Conservation (phyloP, 768 basidiomycete species). For the Ramaria rubella region DNA sequence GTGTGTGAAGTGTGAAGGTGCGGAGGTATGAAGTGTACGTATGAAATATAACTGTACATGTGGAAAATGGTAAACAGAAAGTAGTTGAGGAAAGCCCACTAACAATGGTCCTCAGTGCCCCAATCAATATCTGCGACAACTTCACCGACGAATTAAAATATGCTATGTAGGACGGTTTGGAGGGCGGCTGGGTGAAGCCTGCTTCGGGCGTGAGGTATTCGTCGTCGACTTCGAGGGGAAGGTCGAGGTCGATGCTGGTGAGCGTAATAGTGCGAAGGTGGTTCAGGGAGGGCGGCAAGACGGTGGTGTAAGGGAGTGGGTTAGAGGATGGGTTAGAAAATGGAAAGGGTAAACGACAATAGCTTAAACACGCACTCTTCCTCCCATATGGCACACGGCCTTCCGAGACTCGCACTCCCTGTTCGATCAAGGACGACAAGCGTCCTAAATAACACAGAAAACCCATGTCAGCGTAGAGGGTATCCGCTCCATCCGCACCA, state of each 20-base stretch:
- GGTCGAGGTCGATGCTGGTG: slow-evolving; percentile 36
- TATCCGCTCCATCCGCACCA: no score
- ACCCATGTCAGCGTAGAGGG: background rate
- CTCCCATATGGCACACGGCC: slow-evolving; percentile 33
- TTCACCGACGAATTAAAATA: slow-evolving; percentile 61
- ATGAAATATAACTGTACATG: no score
- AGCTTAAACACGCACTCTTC: slow-evolving; percentile 24
- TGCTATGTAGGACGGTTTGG: slow-evolving; percentile 48
- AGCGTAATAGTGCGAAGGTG: background rate
- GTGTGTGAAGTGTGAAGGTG: background rate
- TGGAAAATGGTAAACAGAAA: background rate
- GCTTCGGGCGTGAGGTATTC: slow-evolving; percentile 30
- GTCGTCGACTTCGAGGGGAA: slow-evolving; percentile 37
- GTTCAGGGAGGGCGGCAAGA: background rate
- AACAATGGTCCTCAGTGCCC: slow-evolving; percentile 63
- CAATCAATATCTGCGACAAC: slow-evolving; percentile 63
- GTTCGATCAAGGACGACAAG: slow-evolving; percentile 26
- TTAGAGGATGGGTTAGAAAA: background rate
- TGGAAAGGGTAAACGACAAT: background rate
- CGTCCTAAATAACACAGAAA: background rate
- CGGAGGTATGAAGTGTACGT: no score
- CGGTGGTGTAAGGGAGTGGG: background rate
- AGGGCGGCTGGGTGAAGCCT: slow-evolving; percentile 43
- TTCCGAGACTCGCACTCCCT: slow-evolving; percentile 30
- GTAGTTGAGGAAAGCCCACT: slow-evolving; percentile 16